These are phyloP conservation scores for Aureobasidium sp. DNA, from an alignment of 2,329 filamentous ascomycete genomes.

Conservation along the genomic window DNA sequence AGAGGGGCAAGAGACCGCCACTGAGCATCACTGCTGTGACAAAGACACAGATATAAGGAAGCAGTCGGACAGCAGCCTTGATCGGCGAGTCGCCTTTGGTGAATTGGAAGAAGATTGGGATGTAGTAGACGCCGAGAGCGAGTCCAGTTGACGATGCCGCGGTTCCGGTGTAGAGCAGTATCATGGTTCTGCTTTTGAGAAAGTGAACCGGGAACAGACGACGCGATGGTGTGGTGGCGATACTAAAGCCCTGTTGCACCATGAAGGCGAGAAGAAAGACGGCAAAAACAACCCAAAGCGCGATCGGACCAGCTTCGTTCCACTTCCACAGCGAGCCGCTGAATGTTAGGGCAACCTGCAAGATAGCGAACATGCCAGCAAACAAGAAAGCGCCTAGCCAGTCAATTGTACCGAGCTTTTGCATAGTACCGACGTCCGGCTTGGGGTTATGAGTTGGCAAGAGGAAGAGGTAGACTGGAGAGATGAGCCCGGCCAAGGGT, in stretches of 20 bases:
- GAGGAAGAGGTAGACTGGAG: constrained; percentile 40
- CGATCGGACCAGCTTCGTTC: constrained; percentile 39
- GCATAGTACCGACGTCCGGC: not conserved
- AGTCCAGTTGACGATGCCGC: not conserved
- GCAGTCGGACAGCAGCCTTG: constrained; percentile 35
- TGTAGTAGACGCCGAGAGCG: constrained; percentile 40
- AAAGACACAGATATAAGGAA: constrained; percentile 33
- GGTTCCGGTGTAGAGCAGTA: not conserved
- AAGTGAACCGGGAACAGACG: constrained; percentile 47
- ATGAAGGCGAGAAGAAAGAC: constrained; percentile 39
- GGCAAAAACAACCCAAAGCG: constrained; percentile 42
- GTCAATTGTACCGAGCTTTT: constrained; percentile 31
- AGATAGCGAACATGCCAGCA: constrained; percentile 34
- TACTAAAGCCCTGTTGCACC: constrained; percentile 45
- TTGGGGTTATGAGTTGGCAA: constrained; percentile 29
- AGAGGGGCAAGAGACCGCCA: constrained; percentile 29
- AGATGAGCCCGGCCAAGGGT: constrained; percentile 37
- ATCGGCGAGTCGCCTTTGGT: constrained; percentile 37
- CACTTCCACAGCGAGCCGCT: constrained; percentile 46
- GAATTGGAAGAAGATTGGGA: constrained; percentile 44
- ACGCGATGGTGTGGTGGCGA: constrained; percentile 39
- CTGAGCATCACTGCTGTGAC: not conserved
- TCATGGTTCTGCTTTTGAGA: not conserved
- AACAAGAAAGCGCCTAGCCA: constrained; percentile 41
- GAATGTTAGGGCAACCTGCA: constrained; percentile 46